phyloP scores from a whole-genome alignment of 257 asterid species.

The Thymus quinquecostatus region DNA sequence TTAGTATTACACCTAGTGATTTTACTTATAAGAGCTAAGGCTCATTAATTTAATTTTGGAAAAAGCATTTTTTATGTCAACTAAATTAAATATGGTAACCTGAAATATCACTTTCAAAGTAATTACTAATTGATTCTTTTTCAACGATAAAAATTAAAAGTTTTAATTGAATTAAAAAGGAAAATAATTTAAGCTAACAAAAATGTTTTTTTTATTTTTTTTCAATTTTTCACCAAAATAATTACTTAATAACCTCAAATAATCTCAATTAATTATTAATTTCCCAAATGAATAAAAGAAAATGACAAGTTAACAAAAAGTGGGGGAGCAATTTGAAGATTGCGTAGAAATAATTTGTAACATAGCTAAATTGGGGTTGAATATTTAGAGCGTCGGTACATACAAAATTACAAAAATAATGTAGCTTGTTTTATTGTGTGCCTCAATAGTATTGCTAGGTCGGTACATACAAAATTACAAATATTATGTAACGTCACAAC shows the following conservation, averaged over 20 bases:
- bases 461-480: neutral
- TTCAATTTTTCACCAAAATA: too few relatives aligned
- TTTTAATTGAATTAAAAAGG: neutral
- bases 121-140: neutral
- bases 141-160: too few relatives aligned
- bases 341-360: neutral
- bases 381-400: neutral
- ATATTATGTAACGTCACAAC: too few relatives aligned
- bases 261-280: too few relatives aligned
- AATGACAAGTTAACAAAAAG: conserved; percentile 12
- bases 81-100: neutral
- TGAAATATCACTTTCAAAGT: conserved; percentile 2
- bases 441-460: neutral
- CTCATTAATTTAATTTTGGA: neutral
- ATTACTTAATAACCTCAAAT: too few relatives aligned
- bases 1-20: neutral
- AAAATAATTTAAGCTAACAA: too few relatives aligned
- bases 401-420: neutral
- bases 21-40: neutral
- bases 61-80: neutral
- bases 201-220: too few relatives aligned
- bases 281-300: neutral
- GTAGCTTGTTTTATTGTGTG: too few relatives aligned
- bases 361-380: neutral
- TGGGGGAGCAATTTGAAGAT: neutral